Evolutionary conservation across 2,329 filamentous ascomycete genomes (phyloP), one percentile per base, ranked within the genome.

Genomic region (Talaromyces sp.): DNA sequence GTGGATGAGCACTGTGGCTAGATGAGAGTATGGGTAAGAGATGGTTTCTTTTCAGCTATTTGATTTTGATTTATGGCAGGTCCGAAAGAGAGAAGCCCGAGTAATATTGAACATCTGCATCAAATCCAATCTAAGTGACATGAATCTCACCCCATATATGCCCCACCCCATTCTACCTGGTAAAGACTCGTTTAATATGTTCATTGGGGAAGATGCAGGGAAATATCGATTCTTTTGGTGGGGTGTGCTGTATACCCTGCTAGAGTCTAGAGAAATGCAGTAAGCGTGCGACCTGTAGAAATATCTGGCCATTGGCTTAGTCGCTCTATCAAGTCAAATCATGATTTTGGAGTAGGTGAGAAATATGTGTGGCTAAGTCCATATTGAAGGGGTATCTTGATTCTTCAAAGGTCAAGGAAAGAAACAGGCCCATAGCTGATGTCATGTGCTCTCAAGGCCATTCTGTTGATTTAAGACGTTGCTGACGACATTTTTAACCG

Each of bases 401-500:
- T 44, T 32, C 42, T 44, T 44, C 42, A 32, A 22, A 44, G 13
- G n/a, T 44, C 17, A 32, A 44, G n/a, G 22, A 32, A 27, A 20
- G 14, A n/a, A 32, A 22, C n/a, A 33, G 14, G 8, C 30, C 32
- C 24, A 37, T 27, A 30, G 20, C 9, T 40, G 22, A 35, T n/a
- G 6, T 35, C n/a, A 36, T 22, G 6, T 10, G 24, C 24, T 27
- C 9, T 27, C 24, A 5, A 9, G 9, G 13, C n/a, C 46, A 33
- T 35, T 41, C 16, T 33, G 37, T 33, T 49, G 16, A 22, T 33
- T 33, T 16, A 49, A 24, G 5, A 49, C 37, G 36, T 52, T 57
- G 54, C 60, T 46, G 35, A 53, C 49, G 51, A 63, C 47, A 41
- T 57, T 61, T 40, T 54, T 55, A 30, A 65, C 59, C 49, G 66